A percentile compares a stretch with the other conserved stretches of the same genome.
Conservation (phyloP, 345 rosid genomes). For the Salix koriyanagi region DNA sequence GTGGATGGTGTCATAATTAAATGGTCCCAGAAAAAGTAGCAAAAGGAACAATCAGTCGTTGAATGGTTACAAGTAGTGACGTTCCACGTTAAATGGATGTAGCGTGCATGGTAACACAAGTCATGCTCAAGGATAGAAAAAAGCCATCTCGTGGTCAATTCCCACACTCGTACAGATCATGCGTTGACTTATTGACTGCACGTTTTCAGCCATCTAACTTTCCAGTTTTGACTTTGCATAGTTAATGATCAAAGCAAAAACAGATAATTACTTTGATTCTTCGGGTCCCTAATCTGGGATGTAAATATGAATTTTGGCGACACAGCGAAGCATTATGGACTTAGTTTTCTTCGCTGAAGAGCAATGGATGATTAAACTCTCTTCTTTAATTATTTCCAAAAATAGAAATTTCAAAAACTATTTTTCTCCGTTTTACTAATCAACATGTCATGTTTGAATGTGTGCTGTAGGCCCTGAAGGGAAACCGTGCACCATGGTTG, state of each 20-base stretch:
- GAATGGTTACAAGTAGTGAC: neutral
- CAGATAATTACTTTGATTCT: too few relatives aligned
- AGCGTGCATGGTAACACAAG: neutral
- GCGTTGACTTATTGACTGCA: neutral
- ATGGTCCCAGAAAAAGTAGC: neutral
- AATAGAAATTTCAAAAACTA: neutral
- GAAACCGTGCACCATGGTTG: conserved; percentile 68
- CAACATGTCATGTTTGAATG: neutral
- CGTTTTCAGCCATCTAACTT: neutral
- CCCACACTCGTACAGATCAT: neutral
- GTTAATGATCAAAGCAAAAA: neutral
- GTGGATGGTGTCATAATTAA: neutral
- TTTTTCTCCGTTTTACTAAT: neutral
- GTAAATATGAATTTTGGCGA: neutral
- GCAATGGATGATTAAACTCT: neutral
- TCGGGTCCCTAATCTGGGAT: neutral
- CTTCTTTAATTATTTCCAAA: too few relatives aligned
- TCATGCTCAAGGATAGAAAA: too few relatives aligned
- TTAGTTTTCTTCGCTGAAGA: neutral
- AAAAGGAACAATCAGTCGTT: neutral
- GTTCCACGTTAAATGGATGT: too few relatives aligned
- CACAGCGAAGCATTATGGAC: neutral
- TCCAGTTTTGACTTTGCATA: neutral
- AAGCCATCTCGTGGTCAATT: neutral
- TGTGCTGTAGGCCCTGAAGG: conserved; percentile 48